Evolutionary conservation across 2,329 filamentous ascomycete genomes (phyloP), one percentile per base, ranked within the genome.

Genomic region (Fusarium papillatum): DNA sequence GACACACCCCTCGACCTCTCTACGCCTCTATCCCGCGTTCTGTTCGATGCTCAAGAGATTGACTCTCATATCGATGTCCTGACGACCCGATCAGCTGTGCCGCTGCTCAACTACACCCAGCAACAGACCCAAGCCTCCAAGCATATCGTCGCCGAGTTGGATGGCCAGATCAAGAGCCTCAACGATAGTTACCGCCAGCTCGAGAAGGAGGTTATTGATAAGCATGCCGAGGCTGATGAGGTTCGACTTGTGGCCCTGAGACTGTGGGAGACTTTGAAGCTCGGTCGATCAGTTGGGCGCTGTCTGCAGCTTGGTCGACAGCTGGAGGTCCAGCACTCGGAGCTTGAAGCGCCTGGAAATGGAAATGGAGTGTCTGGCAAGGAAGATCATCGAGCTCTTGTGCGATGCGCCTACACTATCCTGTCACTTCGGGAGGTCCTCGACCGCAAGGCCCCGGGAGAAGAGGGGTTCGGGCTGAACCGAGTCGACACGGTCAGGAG

Each of bases 31-130:
- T 98, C 96, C 7, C 92, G 95, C 66, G 96, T 98, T 7, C 92
- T 98, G 9, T 99, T 99, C 85, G 97, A 99, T 84, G 93, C 97
- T 5, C 97, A 98, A 82, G 97, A 98, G 85, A 94, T 99, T 76
- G 96, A 98, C 85, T 98, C 96, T 0, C 95, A 98, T 82, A 98
- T 99, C 75, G 95, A 99, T 83, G 90, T 91, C 5, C 90, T 98
- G 48, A 97, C 96, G 8, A 97, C 95, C 4, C 93, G 94, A 74
- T 94, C 93, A 34, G 95, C 97, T 4, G 86, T 96, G 0, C 94
- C 95, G 0, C 88, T 99, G 34, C 90, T 99, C 24, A 87, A 92
- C 36, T 90, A 98, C 83, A 97, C 96, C 5, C 89, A 92, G 71
- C 87, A 91, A 53, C 94, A 97, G 83, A 94, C 92, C 17, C 89